These are phyloP conservation scores for Graphilbum fragrans DNA, from an alignment of 2,329 filamentous ascomycete species.

Conservation along the genomic window DNA sequence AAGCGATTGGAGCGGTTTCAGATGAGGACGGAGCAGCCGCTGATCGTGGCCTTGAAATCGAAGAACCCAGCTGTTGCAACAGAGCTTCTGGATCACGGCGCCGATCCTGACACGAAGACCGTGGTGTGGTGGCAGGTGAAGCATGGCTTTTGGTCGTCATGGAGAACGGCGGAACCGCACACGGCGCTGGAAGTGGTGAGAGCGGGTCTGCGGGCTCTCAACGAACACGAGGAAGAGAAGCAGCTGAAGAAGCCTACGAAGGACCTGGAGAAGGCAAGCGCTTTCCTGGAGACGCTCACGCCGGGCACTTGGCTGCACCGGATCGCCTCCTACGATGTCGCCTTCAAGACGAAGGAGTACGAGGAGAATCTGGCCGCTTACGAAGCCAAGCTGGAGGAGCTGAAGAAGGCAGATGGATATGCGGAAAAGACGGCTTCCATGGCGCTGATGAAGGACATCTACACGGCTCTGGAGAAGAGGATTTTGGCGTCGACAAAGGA, in stretches of 20 bases:
- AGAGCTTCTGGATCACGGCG: constrained; percentile 50
- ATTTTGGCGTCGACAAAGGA: constrained; percentile 52
- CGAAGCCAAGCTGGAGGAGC: not conserved
- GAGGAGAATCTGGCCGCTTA: constrained; percentile 15
- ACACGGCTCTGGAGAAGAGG: constrained; percentile 40
- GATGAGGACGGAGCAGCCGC: constrained; percentile 41
- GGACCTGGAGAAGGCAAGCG: constrained; percentile 24
- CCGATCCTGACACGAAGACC: constrained; percentile 51
- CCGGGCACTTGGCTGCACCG: constrained; percentile 50
- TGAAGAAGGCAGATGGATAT: constrained; percentile 17
- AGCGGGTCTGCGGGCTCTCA: constrained; percentile 35
- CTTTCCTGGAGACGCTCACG: constrained; percentile 39
- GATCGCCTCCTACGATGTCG: constrained; percentile 28
- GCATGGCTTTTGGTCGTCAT: not conserved
- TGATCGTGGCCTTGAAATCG: constrained; percentile 48
- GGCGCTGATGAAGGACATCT: constrained; percentile 32
- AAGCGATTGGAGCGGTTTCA: not conserved
- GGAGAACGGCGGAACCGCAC: constrained; percentile 23
- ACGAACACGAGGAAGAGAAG: constrained; percentile 27
- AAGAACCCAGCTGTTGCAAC: constrained; percentile 34
- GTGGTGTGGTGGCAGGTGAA: constrained; percentile 17
- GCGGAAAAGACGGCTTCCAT: constrained; percentile 46
- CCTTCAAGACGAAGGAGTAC: constrained; percentile 19
- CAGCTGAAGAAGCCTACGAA: constrained; percentile 15
- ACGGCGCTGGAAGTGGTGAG: constrained; percentile 48